Evolutionary conservation across 2,329 filamentous ascomycete species (phyloP), one percentile per base, ranked within the genome.

Genomic region (Colletotrichum cordylinicola): DNA sequence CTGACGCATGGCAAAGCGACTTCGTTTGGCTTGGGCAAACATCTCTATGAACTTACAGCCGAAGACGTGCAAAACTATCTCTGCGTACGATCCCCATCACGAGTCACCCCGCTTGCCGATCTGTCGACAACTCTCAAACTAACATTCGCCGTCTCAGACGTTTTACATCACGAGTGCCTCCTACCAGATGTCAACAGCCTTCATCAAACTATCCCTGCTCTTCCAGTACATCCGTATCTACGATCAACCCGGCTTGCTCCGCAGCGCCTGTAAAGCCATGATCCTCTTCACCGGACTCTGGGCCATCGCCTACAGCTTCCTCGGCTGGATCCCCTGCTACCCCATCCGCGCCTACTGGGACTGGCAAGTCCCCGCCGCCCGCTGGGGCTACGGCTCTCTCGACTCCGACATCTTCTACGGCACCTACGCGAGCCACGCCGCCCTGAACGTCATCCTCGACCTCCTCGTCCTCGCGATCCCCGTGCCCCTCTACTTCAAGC

Each of bases 161-260:
- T 83, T 83, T 72, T 85, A 84, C 74, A 75, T 84, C 4, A 75
- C 80, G 12, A 79, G 84, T 66, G 80, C 78, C 10, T 78, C 81
- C 10, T 86, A 84, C 76, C 79, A 75, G 18, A 74, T 83, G 58
- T 84, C 83, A 12, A 83, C 82, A 15, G 81, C 81, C 0, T 80
- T 85, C 35, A 82, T 84, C 79, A 86, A 86, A 62, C 79, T 85
- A 8, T 84, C 83, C 8, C 80, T 86, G 0, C 79, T 85, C 2
- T 74, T 82, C 13, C 84, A 85, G 43, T 86, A 84, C 76, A 80
- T 85, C 18, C 83, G 84, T 12, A 78, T 85, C n/a, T 84, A 83
- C 77, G 72, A 78, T 2, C 75, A 66, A 9, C 78, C 80, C 55
- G 80, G 80, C 71, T 75, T 78, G 33, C 78, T 81, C 65, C 75